These are phyloP conservation scores for Coriolopsis trogii DNA, from an alignment of 1,284 basidiomycete genomes.

Conservation along the genomic window DNA sequence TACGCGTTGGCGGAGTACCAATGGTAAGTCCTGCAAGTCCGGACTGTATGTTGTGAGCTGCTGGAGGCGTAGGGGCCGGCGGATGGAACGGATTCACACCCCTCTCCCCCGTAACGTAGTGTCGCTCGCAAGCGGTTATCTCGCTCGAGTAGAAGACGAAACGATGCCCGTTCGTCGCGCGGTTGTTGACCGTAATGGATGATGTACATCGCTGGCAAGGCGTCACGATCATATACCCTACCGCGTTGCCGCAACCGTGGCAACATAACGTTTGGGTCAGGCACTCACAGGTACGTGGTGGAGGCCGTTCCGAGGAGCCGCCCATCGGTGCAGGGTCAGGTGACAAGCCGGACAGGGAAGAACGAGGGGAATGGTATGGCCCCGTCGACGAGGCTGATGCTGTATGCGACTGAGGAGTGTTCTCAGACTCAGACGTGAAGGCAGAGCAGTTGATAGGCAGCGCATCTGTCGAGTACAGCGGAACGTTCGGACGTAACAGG, in stretches of 20 bases:
- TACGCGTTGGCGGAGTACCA: conserved; percentile 5
- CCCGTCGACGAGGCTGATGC: conserved; percentile 13
- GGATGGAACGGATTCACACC: conserved; percentile 61
- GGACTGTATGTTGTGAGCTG: conserved; percentile 1
- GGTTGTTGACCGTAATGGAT: conserved; percentile 64
- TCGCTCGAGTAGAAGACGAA: conserved; percentile 87
- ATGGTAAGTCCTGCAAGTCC: conserved; percentile 11
- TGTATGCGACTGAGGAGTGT: conserved; percentile 28
- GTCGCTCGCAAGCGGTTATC: conserved; percentile 70
- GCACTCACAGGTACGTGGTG: conserved; percentile 65
- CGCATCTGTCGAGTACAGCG: conserved; percentile 84
- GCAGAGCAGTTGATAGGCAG: conserved; percentile 77
- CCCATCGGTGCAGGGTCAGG: conserved; percentile 40
- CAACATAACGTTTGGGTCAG: conserved; percentile 79
- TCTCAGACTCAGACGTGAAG: conserved; percentile 50
- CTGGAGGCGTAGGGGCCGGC: conserved; percentile 28
- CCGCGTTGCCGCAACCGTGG: conserved; percentile 74
- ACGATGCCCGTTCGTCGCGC: conserved; percentile 82
- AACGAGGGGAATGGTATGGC: conserved; percentile 23
- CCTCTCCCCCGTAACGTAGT: conserved; percentile 69
- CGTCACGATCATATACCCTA: conserved; percentile 79
- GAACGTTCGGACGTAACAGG: conserved; percentile 79
- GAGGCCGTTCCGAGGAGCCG: conserved; percentile 34
- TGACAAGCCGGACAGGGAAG: conserved; percentile 11
- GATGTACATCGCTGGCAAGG: conserved; percentile 76